A percentile compares a stretch with the other conserved stretches of the same genome.
Conservation (phyloP, 2,329 filamentous ascomycete species). For the Trichoderma guizhouense region DNA sequence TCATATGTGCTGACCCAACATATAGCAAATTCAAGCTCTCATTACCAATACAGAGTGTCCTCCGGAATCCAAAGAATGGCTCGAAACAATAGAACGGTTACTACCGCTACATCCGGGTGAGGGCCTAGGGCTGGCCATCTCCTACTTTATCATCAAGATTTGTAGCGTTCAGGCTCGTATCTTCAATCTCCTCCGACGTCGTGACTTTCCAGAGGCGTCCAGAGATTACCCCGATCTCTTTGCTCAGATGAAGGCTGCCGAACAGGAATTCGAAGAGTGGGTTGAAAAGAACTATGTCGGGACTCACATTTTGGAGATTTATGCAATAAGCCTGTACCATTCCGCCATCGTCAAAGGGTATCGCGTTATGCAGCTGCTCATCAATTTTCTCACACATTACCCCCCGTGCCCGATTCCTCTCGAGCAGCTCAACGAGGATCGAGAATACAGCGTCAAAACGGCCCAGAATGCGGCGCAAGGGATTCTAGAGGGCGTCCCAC, state of each 20-base stretch:
- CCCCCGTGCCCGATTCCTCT: slow-evolving; percentile 24
- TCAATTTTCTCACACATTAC: slow-evolving; percentile 37
- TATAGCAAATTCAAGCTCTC: slow-evolving; percentile 39
- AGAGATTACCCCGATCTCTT: slow-evolving; percentile 28
- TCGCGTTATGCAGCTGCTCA: slow-evolving; percentile 31
- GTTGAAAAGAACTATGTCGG: slow-evolving; percentile 15
- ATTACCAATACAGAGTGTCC: slow-evolving; percentile 33
- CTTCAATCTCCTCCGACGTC: slow-evolving; percentile 25
- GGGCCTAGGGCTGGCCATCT: slow-evolving; percentile 28
- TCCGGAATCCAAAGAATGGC: slow-evolving; percentile 36
- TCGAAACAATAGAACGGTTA: slow-evolving; percentile 29
- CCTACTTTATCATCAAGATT: slow-evolving; percentile 29
- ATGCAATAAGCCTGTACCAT: slow-evolving; percentile 34
- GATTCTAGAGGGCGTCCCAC: slow-evolving; percentile 29
- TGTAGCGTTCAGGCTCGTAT: slow-evolving; percentile 29
- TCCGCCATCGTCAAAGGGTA: slow-evolving; percentile 36
- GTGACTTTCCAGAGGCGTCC: slow-evolving; percentile 30
- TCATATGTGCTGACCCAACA: slow-evolving; percentile 15
- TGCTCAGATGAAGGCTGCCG: slow-evolving; percentile 27
- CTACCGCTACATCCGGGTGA: slow-evolving; percentile 27
- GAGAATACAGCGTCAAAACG: slow-evolving; percentile 27
- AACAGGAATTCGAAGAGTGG: slow-evolving; percentile 23
- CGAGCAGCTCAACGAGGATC: slow-evolving; percentile 28
- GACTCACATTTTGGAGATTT: slow-evolving; percentile 25
- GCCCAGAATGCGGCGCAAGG: slow-evolving; percentile 29